A percentile compares a stretch with the other conserved stretches of the same genome.
phyloP scores from a whole-genome alignment of 441 rosid species.

The Arabidopsis hybrid region DNA sequence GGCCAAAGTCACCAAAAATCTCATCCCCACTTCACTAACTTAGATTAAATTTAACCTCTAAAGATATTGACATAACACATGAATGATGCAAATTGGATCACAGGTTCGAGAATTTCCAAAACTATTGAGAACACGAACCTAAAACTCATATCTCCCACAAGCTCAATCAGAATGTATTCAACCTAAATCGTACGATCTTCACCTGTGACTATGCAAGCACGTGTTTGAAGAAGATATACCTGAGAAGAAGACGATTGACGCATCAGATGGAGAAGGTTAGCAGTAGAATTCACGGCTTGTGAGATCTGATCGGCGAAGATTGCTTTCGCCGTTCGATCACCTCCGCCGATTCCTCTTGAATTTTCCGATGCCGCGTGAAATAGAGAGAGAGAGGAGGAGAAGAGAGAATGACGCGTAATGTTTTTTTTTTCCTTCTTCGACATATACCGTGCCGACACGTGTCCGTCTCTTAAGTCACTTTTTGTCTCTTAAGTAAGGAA shows the following conservation, averaged over 20 bases:
- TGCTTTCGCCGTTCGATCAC: slow-evolving; percentile 69
- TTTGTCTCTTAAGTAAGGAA: no score
- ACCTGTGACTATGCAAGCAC: neutral
- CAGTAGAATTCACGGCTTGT: slow-evolving; percentile 78
- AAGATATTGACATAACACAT: neutral
- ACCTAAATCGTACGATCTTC: slow-evolving; percentile 12
- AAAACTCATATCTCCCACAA: slow-evolving; percentile 5
- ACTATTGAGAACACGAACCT: neutral
- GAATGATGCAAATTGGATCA: neutral
- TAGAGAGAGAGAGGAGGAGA: no score
- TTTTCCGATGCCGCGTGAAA: slow-evolving; percentile 37
- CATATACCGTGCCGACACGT: no score
- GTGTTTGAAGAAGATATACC: slow-evolving; percentile 41
- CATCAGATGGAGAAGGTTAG: slow-evolving; percentile 81
- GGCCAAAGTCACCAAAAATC: neutral
- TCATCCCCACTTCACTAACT: slow-evolving; percentile 1
- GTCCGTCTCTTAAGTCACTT: no score
- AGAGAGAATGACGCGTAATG: no score
- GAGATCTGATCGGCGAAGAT: slow-evolving; percentile 72
- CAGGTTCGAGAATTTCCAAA: neutral
- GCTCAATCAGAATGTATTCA: neutral
- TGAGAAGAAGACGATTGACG: slow-evolving; percentile 78
- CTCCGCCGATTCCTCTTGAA: slow-evolving; percentile 38
- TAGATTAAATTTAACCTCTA: neutral
- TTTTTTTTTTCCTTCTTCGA: no score